Evolutionary conservation across 441 rosid genomes (phyloP).

Genomic region (Brassica balearica): DNA sequence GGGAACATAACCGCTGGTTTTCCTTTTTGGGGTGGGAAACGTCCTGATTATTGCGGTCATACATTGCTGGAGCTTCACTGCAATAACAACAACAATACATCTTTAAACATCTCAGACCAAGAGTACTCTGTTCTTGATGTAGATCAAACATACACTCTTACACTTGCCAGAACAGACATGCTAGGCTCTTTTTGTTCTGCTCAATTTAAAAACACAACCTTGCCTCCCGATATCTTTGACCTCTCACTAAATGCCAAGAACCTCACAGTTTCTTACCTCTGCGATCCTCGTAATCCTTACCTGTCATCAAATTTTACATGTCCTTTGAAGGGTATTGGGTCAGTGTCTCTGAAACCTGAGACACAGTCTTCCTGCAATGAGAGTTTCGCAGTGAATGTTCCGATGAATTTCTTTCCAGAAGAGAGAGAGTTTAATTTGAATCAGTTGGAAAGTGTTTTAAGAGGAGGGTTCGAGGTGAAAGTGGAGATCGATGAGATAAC

Average conservation of each 20-base stretch:
- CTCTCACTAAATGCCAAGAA: neutral
- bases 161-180: slow-evolving; percentile 1
- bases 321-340: neutral
- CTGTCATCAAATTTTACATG: slow-evolving; percentile 11
- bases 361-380: too few relatives aligned
- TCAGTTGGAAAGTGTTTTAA: neutral
- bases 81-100: slow-evolving; percentile 4
- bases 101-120: slow-evolving; percentile 16
- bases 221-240: slow-evolving; percentile 1
- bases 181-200: neutral
- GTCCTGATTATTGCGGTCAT: slow-evolving; percentile 6
- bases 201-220: too few relatives aligned
- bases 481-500: slow-evolving; percentile 38
- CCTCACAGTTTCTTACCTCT: slow-evolving; percentile 45
- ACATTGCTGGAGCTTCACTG: neutral
- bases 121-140: neutral
- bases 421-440: neutral
- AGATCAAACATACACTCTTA: slow-evolving; percentile 4
- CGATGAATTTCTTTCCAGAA: rapidly evolving
- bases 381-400: slow-evolving; percentile 40
- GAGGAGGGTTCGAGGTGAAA: slow-evolving; percentile 52
- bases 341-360: too few relatives aligned
- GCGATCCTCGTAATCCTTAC: too few relatives aligned
- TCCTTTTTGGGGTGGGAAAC: slow-evolving; percentile 9
- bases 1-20: slow-evolving; percentile 14